These are phyloP conservation scores for Diddensiella transvaalensis DNA, from an alignment of 805 yeast genomes.

Conservation along the genomic window DNA sequence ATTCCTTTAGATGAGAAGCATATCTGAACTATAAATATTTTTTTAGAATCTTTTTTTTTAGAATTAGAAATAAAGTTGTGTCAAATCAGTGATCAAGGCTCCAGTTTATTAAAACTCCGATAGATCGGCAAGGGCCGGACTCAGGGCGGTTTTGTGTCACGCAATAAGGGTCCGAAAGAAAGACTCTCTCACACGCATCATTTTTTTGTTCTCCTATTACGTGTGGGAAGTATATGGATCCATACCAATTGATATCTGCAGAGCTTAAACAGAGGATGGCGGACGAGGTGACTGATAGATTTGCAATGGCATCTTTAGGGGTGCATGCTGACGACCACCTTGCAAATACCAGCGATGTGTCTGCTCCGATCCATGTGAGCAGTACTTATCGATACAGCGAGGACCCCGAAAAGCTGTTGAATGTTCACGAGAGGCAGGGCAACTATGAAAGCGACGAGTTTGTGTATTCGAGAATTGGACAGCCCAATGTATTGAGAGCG, in stretches of 20 bases:
- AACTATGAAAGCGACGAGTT: conserved; percentile 31
- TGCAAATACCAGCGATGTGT: conserved; percentile 36
- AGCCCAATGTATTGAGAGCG: conserved; percentile 65
- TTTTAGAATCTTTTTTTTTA: too few species aligned
- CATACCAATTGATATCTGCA: neutral
- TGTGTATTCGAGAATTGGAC: conserved; percentile 69
- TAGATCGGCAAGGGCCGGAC: too few species aligned
- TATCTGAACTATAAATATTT: too few species aligned
- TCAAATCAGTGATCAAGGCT: too few species aligned
- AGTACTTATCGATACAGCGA: conserved; percentile 70
- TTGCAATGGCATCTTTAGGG: conserved; percentile 22
- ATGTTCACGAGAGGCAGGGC: conserved; percentile 35
- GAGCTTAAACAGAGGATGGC: neutral
- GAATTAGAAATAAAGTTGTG: too few species aligned
- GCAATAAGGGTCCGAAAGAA: too few species aligned
- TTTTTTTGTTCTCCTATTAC: too few species aligned
- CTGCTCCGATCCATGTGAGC: conserved; percentile 77
- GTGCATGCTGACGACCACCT: conserved; percentile 70
- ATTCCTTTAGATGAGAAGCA: too few species aligned
- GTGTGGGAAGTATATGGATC: too few species aligned
- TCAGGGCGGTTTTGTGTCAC: too few species aligned
- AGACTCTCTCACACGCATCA: too few species aligned
- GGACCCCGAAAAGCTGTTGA: conserved; percentile 53
- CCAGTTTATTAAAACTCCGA: too few species aligned
- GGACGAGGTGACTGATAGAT: neutral